Evolutionary conservation across 2,329 filamentous ascomycete genomes (phyloP), one percentile per base, ranked within the genome.

Genomic region (Pseudogymnoascus sp.): DNA sequence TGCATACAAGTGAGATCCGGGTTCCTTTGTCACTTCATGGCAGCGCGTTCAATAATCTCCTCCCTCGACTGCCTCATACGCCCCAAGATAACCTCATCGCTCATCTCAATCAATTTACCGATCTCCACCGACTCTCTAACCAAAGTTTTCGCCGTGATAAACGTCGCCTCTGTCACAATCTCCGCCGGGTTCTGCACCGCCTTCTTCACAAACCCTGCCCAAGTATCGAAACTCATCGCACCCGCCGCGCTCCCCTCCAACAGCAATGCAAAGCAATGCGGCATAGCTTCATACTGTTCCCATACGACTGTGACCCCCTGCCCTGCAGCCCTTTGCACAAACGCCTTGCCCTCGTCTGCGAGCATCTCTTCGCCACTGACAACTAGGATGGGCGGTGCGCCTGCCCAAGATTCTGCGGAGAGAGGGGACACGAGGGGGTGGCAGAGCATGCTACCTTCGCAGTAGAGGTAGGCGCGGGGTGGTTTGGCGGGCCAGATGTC

Each of bases 261-360:
- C 1, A 89, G 65, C 64, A 84, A 67, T 0, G 81, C 82, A 69
- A 90, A 93, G 66, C 83, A 84, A 73, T 92, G 89, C 60, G 90
- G 88, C 89, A 93, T 93, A 2, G 84, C 87, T 71, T 92, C 86
- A 70, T 85, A 94, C 73, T 90, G 83, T 70, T 90, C 84, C 68
- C 85, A 88, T 2, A 83, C 78, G 0, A 92, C 82, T 0, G 69
- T 69, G 0, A 87, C 86, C 4, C 82, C 84, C 54, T 88, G 82
- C 5, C 68, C 65, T 11, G 77, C 76, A 8, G 89, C 76, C 41
- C 79, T 78, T 44, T 75, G 73, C 0, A 85, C 87, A 2, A 90
- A 70, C 60, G 83, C 83, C 64, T 79, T 79, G 63, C 79, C 80
- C 71, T 92, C 88, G 71, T 90, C 88, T 0, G 81, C 77, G 7